phyloP scores from a whole-genome alignment of 768 basidiomycete genomes.

The Agaricus sinodeliciosus region DNA sequence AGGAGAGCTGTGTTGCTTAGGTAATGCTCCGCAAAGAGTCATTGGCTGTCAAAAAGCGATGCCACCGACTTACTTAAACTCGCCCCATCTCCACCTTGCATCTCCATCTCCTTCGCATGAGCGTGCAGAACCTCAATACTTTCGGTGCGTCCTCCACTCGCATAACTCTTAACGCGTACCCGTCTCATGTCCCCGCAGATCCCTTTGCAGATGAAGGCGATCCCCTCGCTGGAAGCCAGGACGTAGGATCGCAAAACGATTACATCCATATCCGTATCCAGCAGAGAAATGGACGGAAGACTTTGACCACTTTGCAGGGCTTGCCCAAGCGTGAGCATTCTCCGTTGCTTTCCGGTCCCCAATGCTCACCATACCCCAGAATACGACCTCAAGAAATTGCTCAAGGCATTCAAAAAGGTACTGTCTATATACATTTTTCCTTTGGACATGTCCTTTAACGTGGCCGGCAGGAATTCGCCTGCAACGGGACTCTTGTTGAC shows the following conservation, averaged over 20 bases:
- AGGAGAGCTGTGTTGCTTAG: slow-evolving; percentile 18
- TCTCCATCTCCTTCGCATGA: slow-evolving; percentile 72
- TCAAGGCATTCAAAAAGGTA: slow-evolving; percentile 99
- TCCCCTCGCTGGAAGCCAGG: slow-evolving; percentile 63
- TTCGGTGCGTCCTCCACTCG: slow-evolving; percentile 46
- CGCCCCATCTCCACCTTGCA: slow-evolving; percentile 25
- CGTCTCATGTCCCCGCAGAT: slow-evolving; percentile 40
- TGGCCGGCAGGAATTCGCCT: slow-evolving; percentile 79
- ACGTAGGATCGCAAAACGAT: slow-evolving; percentile 77
- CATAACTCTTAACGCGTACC: background rate
- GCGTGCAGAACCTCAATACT: slow-evolving; percentile 85
- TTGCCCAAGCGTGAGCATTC: slow-evolving; percentile 75
- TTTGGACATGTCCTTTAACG: slow-evolving; percentile 2
- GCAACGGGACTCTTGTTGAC: slow-evolving; percentile 95
- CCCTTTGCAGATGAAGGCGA: slow-evolving; percentile 95
- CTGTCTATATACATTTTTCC: slow-evolving; percentile 1
- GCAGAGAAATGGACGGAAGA: slow-evolving; percentile 98
- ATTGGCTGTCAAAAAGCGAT: slow-evolving; percentile 12
- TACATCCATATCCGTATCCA: slow-evolving; percentile 97
- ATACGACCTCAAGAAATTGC: slow-evolving; percentile 95
- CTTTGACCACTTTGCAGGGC: slow-evolving; percentile 95
- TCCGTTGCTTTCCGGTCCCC: slow-evolving; percentile 2
- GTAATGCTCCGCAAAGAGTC: slow-evolving; percentile 19
- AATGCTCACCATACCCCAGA: slow-evolving; percentile 38
- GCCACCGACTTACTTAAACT: slow-evolving; percentile 25